Conservation (phyloP, 352 stramenopile genomes). For the Globisporangium acanthophoron region DNA sequence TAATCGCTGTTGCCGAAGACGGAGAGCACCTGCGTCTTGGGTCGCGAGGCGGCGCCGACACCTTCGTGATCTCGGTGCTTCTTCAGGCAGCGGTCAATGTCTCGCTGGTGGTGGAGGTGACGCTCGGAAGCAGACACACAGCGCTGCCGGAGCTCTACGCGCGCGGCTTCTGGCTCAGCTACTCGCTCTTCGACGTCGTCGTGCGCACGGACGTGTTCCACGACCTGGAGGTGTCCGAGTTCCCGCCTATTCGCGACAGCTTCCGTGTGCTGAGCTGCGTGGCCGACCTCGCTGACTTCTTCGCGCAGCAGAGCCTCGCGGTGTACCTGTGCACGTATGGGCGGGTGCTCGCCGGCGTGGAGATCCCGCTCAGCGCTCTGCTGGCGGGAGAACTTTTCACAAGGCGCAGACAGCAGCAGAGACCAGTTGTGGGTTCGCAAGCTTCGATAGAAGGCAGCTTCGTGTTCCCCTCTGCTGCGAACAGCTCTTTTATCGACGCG, state of each 20-base stretch:
- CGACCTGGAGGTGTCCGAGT: conserved; percentile 45
- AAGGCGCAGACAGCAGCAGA: neutral
- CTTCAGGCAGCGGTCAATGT: conserved; percentile 41
- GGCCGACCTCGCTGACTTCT: conserved; percentile 34
- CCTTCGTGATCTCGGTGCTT: conserved; percentile 64
- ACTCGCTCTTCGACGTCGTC: conserved; percentile 79
- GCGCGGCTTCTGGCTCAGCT: conserved; percentile 72
- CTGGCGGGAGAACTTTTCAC: conserved; percentile 19
- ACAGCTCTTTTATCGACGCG: conserved; percentile 23
- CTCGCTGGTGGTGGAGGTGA: conserved; percentile 5
- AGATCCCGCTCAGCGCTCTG: conserved; percentile 40
- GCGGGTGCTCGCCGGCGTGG: conserved; percentile 44
- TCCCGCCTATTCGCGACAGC: conserved; percentile 62
- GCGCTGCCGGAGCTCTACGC: conserved; percentile 5
- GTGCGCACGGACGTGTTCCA: conserved; percentile 79
- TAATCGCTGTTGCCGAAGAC: conserved; percentile 16
- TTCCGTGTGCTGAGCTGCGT: conserved; percentile 62
- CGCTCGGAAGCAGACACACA: conserved; percentile 2
- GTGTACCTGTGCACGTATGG: conserved; percentile 76
- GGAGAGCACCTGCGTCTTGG: conserved; percentile 56
- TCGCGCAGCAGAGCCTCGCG: conserved; percentile 28
- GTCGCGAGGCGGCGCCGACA: conserved; percentile 24
- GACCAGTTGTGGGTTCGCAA: conserved; percentile 3
- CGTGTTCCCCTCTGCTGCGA: conserved; percentile 28
- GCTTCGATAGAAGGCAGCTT: conserved; percentile 30